phyloP scores from a whole-genome alignment of 2,329 filamentous ascomycete species.

The Nemania sp. region DNA sequence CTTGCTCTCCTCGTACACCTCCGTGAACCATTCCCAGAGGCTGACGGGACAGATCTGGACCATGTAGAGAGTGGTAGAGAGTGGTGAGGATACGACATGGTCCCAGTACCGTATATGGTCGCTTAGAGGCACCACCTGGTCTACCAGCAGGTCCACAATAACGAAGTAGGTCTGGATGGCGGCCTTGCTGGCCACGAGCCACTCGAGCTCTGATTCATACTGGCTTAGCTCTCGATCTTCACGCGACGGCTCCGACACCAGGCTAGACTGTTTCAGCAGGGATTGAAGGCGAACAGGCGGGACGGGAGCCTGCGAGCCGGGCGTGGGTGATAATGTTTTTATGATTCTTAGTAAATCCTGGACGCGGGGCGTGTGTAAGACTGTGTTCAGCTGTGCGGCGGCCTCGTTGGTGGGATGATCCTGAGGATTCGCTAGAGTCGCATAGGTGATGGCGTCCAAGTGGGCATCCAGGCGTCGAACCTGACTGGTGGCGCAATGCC shows the following conservation, averaged over 20 bases:
- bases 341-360: slow-evolving; percentile 69
- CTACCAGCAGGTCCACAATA: slow-evolving; percentile 75
- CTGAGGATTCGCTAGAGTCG: slow-evolving; percentile 49
- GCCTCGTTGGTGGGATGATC: slow-evolving; percentile 40
- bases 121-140: slow-evolving; percentile 80
- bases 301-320: slow-evolving; percentile 67
- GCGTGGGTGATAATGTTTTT: slow-evolving; percentile 71
- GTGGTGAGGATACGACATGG: slow-evolving; percentile 77
- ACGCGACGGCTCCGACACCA: slow-evolving; percentile 47
- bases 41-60: slow-evolving; percentile 82
- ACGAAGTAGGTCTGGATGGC: slow-evolving; percentile 88
- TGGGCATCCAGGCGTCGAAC: slow-evolving; percentile 67
- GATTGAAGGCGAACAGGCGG: slow-evolving; percentile 61
- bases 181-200: slow-evolving; percentile 89
- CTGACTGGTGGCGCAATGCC: slow-evolving; percentile 44
- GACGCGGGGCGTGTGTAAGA: slow-evolving; percentile 58
- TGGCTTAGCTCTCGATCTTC: slow-evolving; percentile 42
- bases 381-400: slow-evolving; percentile 53
- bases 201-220: slow-evolving; percentile 81
- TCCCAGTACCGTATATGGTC: slow-evolving; percentile 98
- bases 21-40: slow-evolving; percentile 72
- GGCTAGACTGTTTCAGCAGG: slow-evolving; percentile 66
- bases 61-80: slow-evolving; percentile 80
- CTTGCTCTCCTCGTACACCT: slow-evolving; percentile 68
- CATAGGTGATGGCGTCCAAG: slow-evolving; percentile 65